Base-by-base conservation (phyloP, 306 rosid genomes). In the Vigna nakashimae region DNA sequence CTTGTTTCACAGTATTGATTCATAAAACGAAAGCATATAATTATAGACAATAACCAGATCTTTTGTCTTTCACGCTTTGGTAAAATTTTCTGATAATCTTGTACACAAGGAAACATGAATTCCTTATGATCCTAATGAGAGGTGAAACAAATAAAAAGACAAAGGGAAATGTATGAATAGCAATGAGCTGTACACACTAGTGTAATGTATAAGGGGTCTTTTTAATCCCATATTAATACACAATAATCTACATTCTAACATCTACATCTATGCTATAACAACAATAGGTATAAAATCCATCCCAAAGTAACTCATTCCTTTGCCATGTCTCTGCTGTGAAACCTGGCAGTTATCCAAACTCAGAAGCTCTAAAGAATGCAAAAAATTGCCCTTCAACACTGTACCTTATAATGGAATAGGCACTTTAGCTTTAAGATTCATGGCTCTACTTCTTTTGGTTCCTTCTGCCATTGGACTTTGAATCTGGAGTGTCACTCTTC, bases 101-200 rank as follows among this genome's bases (percentile, higher is more conserved):
- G 2, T 74, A 58, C 75, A 75, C 73, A 73, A 65, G 24, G 62
- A 67, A 78, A 72, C 62, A 70, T 17, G 69, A 51, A 72, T 65
- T 71, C 63, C 65, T 59, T 66, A n/a, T 56, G 76, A 80, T 76
- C 80, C 59, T 79, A 77, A 56, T 58, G 57, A 77, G 77, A 77
- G 78, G 34, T 49, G 71, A 82, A 57, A 65, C 74, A 57, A 56
- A 59, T 42, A 7, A 53, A 71, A 60, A 49, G 18, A 32, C 79
- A 67, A 78, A 75, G 72, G 53, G 49, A 5, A 79, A 59, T 34
- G 60, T 58, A 51, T 69, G 60, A 73, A 79, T 30, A 69, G 36
- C 79, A 76, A 81, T 82, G 82, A 69, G 76, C 89, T 87, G 82
- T 87, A 89, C 90, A 89, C 86, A 81, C 57, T 60, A 71, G 76